phyloP scores from a whole-genome alignment of 2,329 filamentous ascomycete species.

The Sclerotiophoma versabilis region DNA sequence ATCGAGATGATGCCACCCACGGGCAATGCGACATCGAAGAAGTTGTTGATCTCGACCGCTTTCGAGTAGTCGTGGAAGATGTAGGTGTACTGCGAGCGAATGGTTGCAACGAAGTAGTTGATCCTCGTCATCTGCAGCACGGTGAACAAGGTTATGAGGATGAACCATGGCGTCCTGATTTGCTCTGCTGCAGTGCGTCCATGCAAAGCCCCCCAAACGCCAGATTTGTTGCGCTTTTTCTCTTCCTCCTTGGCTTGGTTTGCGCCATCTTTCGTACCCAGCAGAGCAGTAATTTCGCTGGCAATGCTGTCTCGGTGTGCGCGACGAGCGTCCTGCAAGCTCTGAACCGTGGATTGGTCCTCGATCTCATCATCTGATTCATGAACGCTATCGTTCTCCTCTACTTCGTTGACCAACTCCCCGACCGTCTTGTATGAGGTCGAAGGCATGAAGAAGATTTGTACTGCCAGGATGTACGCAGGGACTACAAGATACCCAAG shows the following conservation, averaged over 20 bases:
- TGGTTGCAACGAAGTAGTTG: constrained; percentile 93
- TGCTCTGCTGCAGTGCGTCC: constrained; percentile 73
- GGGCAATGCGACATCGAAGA: constrained; percentile 87
- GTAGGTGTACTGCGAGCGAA: constrained; percentile 80
- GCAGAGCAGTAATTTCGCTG: constrained; percentile 74
- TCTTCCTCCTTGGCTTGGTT: constrained; percentile 71
- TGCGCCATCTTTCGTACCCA: constrained; percentile 70
- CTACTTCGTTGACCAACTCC: constrained; percentile 78
- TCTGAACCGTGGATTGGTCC: constrained; percentile 56
- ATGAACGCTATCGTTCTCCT: constrained; percentile 59
- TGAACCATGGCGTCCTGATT: constrained; percentile 81
- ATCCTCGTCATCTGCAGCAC: constrained; percentile 72
- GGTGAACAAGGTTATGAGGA: constrained; percentile 83
- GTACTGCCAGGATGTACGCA: constrained; percentile 52
- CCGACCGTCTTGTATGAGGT: constrained; percentile 67
- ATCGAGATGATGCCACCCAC: constrained; percentile 84
- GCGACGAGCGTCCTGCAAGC: constrained; percentile 62
- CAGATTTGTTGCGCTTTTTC: constrained; percentile 71
- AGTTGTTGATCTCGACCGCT: constrained; percentile 76
- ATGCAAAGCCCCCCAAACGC: constrained; percentile 89
- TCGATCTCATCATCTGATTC: constrained; percentile 63
- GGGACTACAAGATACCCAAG: constrained; percentile 58
- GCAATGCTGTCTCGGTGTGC: constrained; percentile 68
- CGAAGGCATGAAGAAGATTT: constrained; percentile 57
- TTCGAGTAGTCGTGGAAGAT: constrained; percentile 69